A percentile compares a stretch with the other conserved stretches of the same genome.
Evolutionary conservation across 1,284 basidiomycete species (phyloP).

Genomic region (Rhodotorula sp.): DNA sequence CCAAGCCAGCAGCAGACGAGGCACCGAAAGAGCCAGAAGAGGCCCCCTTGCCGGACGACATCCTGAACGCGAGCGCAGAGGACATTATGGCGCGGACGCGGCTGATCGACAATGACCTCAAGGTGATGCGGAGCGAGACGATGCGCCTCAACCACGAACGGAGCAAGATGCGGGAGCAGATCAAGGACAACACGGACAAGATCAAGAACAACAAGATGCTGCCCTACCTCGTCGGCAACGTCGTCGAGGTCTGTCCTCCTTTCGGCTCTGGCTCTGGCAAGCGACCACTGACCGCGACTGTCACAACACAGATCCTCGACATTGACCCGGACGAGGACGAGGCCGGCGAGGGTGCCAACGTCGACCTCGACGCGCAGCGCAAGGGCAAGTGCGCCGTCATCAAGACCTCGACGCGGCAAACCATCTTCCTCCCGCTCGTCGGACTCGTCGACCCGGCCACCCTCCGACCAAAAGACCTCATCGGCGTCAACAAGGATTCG

Average conservation of each 20-base stretch:
- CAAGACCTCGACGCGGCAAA: constrained; percentile 93
- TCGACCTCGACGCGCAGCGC: constrained; percentile 88
- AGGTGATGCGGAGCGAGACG: constrained; percentile 92
- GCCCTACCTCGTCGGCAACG: constrained; percentile 96
- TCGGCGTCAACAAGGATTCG: constrained; percentile 99
- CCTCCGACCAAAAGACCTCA: constrained; percentile 86
- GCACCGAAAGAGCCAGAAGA: constrained; percentile 21
- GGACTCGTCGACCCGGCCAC: constrained; percentile 90
- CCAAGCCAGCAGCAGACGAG: neutral
- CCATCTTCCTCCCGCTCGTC: constrained; percentile 96
- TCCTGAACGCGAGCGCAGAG: constrained; percentile 68
- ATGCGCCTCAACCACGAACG: constrained; percentile 90
- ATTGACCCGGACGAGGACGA: constrained; percentile 83
- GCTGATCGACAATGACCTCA: constrained; percentile 90
- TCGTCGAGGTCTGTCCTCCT: constrained; percentile 70
- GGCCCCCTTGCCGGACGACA: constrained; percentile 64
- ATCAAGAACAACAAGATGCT: constrained; percentile 99
- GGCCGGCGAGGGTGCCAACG: constrained; percentile 61
- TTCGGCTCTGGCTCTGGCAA: neutral
- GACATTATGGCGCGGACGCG: constrained; percentile 76
- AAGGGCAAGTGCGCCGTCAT: constrained; percentile 98
- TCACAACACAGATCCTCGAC: constrained; percentile 74
- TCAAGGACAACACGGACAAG: constrained; percentile 96
- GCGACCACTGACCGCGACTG: neutral
- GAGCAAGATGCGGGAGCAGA: constrained; percentile 94